Evolutionary conservation across 306 rosid species (phyloP), one percentile per base, ranked within the genome.

Genomic region (Quercus bicolor): DNA sequence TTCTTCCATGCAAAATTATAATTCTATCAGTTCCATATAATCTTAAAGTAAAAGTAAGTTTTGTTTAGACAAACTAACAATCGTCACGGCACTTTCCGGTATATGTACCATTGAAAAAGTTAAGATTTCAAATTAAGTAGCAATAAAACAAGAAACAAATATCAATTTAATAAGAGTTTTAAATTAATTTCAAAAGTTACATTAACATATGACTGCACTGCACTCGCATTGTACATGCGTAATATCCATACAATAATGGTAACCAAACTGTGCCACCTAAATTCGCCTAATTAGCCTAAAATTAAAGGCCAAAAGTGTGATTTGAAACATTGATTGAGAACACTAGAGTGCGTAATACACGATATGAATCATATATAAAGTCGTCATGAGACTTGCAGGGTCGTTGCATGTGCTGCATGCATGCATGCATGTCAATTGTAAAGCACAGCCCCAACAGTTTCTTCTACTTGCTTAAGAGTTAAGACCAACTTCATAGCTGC

Each of bases 401-500:
- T 13, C 29, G 31, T 4, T 14, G 66, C 14, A 11, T 11, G 29
- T n/a, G 11, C 24, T 9, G 24, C 16, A 8, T 54, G 20, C 18
- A 24, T 26, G 68, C 68, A 14, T 62, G 69, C 69, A 5, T 62
- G 69, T 26, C 69, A 26, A 15, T 33, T 31, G 48, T 31, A 31
- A 65, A 31, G 23, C 51, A 8, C 2, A 19, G 45, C 45, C 51
- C 33, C 9, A 12, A 18, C n/a, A 18, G 23, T 68, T 62, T 62
- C 24, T 60, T 60, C 66, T 12, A 60, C 31, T 78, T 37, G 77
- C 72, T 72, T 56, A 56, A 15, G 2, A 62, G 64, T 72, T 56
- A 56, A 15, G 2, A 62, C 29, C 62, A 9, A 57, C 28, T 79
- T 86, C 77, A 88, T 21, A 73, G 59, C 28, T 26, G 28, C 93